Percentiles rank a stretch among this genome's conserved stretches.
These are phyloP conservation scores for Sequoia sempervirens DNA, from an alignment of 75 land plant species.

Conservation along the genomic window DNA sequence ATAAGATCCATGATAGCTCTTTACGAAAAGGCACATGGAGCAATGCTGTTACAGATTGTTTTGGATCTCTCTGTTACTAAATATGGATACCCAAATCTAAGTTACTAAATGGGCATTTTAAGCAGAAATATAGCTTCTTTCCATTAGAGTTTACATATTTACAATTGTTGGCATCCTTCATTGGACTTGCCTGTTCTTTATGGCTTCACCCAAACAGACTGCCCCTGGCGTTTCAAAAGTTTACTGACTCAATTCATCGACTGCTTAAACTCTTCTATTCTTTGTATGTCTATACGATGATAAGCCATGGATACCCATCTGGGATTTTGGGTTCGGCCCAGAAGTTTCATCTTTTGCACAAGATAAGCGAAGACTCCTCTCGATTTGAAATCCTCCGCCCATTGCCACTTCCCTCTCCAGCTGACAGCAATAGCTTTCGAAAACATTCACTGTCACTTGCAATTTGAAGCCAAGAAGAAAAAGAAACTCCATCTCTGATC, in stretches of 20 bases:
- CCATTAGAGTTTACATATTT: not conserved
- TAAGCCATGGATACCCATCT: not conserved
- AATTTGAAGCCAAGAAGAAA: conserved; percentile 60
- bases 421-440: conserved; percentile 65
- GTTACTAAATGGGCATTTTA: no score
- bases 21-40: no score
- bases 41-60: no score
- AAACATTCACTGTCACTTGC: conserved; percentile 72
- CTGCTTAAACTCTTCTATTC: no score
- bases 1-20: no score
- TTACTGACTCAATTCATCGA: no score
- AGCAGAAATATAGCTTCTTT: not conserved
- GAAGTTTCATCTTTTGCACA: not conserved
- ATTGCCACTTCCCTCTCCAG: conserved; percentile 70
- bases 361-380: conserved; percentile 30
- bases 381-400: conserved; percentile 75
- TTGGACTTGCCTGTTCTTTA: no score
- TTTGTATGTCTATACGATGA: not conserved
- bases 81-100: no score
- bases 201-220: not conserved
- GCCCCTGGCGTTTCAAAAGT: no score
- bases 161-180: not conserved
- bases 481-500: conserved; percentile 51
- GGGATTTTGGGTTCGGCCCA: no score
- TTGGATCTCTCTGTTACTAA: no score